phyloP scores from a whole-genome alignment of 208 protist species.

The Pavlovales sp. region DNA sequence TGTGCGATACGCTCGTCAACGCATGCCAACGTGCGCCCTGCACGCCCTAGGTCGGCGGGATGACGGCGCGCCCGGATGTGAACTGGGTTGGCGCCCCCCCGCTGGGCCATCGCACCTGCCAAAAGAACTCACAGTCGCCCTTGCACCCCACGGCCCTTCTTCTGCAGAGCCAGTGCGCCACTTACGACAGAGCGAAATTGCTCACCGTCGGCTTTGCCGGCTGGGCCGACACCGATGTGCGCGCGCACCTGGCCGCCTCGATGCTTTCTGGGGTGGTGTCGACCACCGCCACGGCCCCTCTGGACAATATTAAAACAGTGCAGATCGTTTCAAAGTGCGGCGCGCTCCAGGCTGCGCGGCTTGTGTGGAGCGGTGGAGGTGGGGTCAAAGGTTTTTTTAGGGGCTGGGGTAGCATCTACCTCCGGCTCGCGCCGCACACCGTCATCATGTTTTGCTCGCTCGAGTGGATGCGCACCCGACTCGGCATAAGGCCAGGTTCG shows the following conservation, averaged over 20 bases:
- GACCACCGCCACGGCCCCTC: background rate
- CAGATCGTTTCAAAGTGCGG: background rate
- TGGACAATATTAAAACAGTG: background rate
- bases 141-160: no score
- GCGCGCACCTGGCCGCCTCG: background rate
- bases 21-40: no score
- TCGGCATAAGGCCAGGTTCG: no score
- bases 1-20: no score
- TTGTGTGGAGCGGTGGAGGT: background rate
- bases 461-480: background rate
- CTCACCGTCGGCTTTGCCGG: no score
- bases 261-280: background rate
- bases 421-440: background rate
- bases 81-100: no score
- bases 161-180: background rate
- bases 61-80: no score
- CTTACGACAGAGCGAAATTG: background rate
- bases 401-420: background rate
- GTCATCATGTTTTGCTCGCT: background rate
- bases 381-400: background rate
- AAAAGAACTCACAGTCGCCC: no score
- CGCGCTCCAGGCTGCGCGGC: no score
- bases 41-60: no score
- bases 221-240: background rate
- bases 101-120: no score